Base-by-base conservation (phyloP, 805 yeast genomes). In the Saccharomycopsis olivae region DNA sequence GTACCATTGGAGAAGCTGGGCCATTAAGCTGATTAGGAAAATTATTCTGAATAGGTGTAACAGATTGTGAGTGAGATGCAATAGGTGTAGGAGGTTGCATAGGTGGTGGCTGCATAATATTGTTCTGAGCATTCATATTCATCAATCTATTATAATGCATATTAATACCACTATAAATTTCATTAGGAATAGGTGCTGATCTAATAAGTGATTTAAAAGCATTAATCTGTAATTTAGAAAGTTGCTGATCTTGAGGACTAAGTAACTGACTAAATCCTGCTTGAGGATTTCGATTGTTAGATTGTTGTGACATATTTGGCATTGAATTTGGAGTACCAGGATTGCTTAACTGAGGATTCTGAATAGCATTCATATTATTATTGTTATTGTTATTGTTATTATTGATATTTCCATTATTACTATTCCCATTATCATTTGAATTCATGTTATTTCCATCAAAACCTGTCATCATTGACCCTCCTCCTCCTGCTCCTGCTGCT, bases 141-240 rank as follows among this genome's bases (percentile, higher is more conserved):
- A 23, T 8, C 6, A 39, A 31, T 23, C 20, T 29, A 16, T 25
- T 28, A 23, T 37, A 34, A 18, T 43, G 37, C 14, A 21, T 35
- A 25, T 14, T 11, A 5, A 43, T 14, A 13, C 17, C 35, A 10
- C 14, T 20, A 18, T 28, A 39, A 14, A 43, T 10, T 13, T 43
- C 43, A 3, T 33, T 31, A 13, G 48, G 48, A 16, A 45, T 14
- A 3, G 48, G 48, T 31, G 29, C 21, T 5, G 18, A 19, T 18
- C 34, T 35, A 21, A 27, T 41, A 14, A 45, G 35, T 19, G 28
- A 39, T 20, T 36, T 38, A 32, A 49, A 42, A 10, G 47, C 44
- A 13, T 29, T 28, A 4, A 45, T 48, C 19, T 44, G 50, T 6
- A 32, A 28, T 38, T 43, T 40, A 3, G 47, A 35, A 9, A 43